Conservation (phyloP, 2,329 filamentous ascomycete species). For the Ilyonectria destructans region DNA sequence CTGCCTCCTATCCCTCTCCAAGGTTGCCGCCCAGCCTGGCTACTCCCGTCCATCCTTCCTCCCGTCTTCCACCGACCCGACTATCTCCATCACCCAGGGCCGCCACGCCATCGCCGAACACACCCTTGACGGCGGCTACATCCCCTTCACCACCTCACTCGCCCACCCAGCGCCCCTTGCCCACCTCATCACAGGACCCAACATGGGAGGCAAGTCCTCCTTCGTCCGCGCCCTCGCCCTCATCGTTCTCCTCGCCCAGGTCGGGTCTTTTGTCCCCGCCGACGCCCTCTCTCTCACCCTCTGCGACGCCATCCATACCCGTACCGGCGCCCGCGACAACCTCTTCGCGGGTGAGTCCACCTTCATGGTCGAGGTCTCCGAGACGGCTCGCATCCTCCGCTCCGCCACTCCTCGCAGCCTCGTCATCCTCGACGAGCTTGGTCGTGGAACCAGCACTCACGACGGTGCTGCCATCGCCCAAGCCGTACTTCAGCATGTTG, state of each 20-base stretch:
- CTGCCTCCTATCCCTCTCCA: conserved; percentile 89
- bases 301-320: conserved; percentile 92
- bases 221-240: conserved; percentile 95
- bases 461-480: conserved; percentile 97
- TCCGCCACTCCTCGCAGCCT: conserved; percentile 88
- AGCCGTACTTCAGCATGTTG: conserved; percentile 89
- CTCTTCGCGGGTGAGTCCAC: conserved; percentile 95
- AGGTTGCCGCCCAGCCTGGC: conserved; percentile 87
- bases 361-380: conserved; percentile 97
- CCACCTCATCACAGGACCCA: conserved; percentile 94
- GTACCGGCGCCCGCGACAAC: conserved; percentile 97
- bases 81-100: conserved; percentile 76
- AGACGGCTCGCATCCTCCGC: conserved; percentile 93
- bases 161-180: conserved; percentile 78
- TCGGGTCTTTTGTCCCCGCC: conserved; percentile 95
- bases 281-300: conserved; percentile 82
- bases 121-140: conserved; percentile 87
- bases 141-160: conserved; percentile 88
- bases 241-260: conserved; percentile 93
- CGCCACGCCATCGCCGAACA: conserved; percentile 98
- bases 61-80: conserved; percentile 73
- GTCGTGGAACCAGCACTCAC: conserved; percentile 93
- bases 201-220: conserved; percentile 99
- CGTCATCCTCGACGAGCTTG: conserved; percentile 95
- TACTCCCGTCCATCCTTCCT: conserved; percentile 85